Conservation (phyloP, 306 rosid genomes). For the Prunus mume region DNA sequence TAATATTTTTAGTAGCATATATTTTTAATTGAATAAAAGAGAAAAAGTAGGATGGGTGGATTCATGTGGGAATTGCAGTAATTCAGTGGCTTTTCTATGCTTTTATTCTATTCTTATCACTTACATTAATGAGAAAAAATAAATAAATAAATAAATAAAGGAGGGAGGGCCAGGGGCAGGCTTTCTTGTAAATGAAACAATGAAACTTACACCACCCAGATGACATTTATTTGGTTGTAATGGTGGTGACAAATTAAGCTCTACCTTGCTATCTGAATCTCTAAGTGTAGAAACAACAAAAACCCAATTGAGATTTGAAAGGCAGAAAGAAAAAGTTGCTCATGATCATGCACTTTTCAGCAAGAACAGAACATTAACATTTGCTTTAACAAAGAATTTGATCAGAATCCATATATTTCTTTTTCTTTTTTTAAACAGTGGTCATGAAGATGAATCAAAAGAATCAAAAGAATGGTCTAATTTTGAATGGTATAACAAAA, state of each 20-base stretch:
- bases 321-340: conserved; percentile 20
- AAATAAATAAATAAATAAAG: background rate
- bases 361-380: conserved; percentile 16
- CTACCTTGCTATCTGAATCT: conserved; percentile 7
- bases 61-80: conserved; percentile 75
- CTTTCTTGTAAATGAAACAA: conserved; percentile 64
- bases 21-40: conserved; percentile 21
- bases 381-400: conserved; percentile 21
- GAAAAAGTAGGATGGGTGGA: conserved; percentile 50
- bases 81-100: conserved; percentile 48
- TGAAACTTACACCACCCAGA: conserved; percentile 40
- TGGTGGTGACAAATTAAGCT: conserved; percentile 14
- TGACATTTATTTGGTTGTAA: conserved; percentile 35
- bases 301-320: conserved; percentile 17
- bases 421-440: background rate
- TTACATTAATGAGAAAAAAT: conserved; percentile 15
- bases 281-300: background rate
- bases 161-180: conserved; percentile 13
- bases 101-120: conserved; percentile 46
- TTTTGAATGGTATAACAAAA: conserved; percentile 26
- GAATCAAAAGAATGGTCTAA: conserved; percentile 44
- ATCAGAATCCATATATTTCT: background rate
- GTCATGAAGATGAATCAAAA: conserved; percentile 27
- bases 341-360: conserved; percentile 55
- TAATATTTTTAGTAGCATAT: conserved; percentile 19